Evolutionary conservation across 768 basidiomycete genomes (phyloP).

Genomic region (Boletus subparvulus): DNA sequence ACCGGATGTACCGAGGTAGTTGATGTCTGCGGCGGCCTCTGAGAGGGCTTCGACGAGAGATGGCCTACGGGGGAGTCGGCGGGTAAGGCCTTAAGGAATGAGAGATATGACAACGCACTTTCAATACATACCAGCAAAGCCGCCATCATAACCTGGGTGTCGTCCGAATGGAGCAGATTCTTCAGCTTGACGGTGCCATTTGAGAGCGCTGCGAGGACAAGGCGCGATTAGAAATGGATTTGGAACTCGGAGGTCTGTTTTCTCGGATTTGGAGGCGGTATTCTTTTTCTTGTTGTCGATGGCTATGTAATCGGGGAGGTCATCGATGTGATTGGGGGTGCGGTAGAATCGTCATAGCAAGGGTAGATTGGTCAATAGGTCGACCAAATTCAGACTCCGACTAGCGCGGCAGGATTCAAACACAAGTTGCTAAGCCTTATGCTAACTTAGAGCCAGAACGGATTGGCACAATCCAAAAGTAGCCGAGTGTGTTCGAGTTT

Average conservation of each 20-base stretch:
- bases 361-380: too few relatives aligned
- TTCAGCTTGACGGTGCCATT: constrained; percentile 83
- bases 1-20: constrained; percentile 75
- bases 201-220: constrained; percentile 90
- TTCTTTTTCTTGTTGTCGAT: too few relatives aligned
- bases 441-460: too few relatives aligned
- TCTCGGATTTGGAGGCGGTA: too few relatives aligned
- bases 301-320: too few relatives aligned
- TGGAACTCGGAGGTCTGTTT: constrained; percentile 52
- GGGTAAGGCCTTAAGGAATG: not conserved
- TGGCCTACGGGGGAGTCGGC: constrained; percentile 49
- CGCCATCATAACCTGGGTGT: constrained; percentile 99
- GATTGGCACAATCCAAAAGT: too few relatives aligned
- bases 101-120: constrained; percentile 38
- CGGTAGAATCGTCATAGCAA: too few relatives aligned
- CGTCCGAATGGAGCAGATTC: constrained; percentile 94
- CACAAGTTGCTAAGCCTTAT: too few relatives aligned
- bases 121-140: constrained; percentile 48
- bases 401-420: too few relatives aligned
- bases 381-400: too few relatives aligned
- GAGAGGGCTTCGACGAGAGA: constrained; percentile 79
- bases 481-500: too few relatives aligned
- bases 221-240: constrained; percentile 95
- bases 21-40: constrained; percentile 75
- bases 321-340: too few relatives aligned